Conservation (phyloP, 2,329 filamentous ascomycete species). For the Stemphylium beticola region DNA sequence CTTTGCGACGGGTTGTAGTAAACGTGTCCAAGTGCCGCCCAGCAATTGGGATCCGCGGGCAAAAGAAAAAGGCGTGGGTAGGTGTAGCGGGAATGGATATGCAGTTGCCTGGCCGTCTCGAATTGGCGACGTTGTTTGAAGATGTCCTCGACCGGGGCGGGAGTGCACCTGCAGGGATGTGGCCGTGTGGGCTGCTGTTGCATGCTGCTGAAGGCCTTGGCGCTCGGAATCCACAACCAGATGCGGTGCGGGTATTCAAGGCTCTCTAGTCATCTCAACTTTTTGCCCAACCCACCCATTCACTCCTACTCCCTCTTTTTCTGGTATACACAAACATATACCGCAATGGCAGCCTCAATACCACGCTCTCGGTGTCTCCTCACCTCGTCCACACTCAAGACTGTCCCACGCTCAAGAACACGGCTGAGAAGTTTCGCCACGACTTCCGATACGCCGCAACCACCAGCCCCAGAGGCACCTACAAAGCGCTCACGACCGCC, state of each 20-base stretch:
- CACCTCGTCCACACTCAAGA: slow-evolving; percentile 25
- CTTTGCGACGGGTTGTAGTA: slow-evolving; percentile 26
- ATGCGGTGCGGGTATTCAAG: slow-evolving; percentile 23
- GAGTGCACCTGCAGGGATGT: slow-evolving; percentile 41
- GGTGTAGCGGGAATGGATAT: slow-evolving; percentile 4
- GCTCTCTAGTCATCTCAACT: slow-evolving; percentile 5
- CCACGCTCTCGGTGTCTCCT: slow-evolving; percentile 42
- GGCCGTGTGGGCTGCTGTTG: slow-evolving; percentile 37
- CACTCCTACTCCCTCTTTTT: not conserved
- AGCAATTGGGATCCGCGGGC: slow-evolving; percentile 14
- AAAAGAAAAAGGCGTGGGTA: slow-evolving; percentile 1
- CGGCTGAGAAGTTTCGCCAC: slow-evolving; percentile 43
- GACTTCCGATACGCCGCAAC: slow-evolving; percentile 35
- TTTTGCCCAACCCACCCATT: slow-evolving; percentile 8
- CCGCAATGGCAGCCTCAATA: slow-evolving; percentile 42
- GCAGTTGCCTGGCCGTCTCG: slow-evolving; percentile 23
- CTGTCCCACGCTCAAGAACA: slow-evolving; percentile 23
- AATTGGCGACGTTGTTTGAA: slow-evolving; percentile 44
- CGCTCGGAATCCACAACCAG: slow-evolving; percentile 10
- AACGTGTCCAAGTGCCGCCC: slow-evolving; percentile 14
- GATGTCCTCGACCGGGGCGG: slow-evolving; percentile 35
- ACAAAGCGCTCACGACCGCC: slow-evolving; percentile 48
- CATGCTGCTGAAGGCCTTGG: slow-evolving; percentile 13
- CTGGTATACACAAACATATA: not conserved
- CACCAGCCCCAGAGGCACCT: slow-evolving; percentile 25